Evolutionary conservation across 805 yeast genomes (phyloP).

Genomic region (Wickerhamiella kurtzmanii): DNA sequence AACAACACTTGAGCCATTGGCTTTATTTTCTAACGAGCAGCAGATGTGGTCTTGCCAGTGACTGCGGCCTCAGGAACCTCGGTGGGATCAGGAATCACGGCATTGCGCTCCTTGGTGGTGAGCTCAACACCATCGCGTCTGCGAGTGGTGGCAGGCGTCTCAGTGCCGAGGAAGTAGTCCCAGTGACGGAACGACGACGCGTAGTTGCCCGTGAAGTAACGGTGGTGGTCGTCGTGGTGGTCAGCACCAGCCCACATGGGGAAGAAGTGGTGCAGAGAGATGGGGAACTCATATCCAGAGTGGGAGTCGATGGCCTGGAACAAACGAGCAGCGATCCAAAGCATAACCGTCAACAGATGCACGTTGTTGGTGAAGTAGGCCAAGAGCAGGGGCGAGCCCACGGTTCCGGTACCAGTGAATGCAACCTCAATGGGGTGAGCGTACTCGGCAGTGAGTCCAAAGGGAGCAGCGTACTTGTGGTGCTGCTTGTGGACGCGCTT

Average conservation of each 20-base stretch:
- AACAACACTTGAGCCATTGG: too few relatives aligned
- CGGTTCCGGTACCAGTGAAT: slow-evolving; percentile 87
- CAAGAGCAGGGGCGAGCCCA: slow-evolving; percentile 83
- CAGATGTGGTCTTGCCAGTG: slow-evolving; percentile 10
- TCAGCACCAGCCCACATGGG: slow-evolving; percentile 99
- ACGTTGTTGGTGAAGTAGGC: slow-evolving; percentile 61
- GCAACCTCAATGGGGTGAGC: slow-evolving; percentile 94
- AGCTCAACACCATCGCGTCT: slow-evolving; percentile 34
- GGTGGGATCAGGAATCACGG: slow-evolving; percentile 19
- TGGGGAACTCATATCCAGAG: slow-evolving; percentile 96
- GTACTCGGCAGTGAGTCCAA: slow-evolving; percentile 93
- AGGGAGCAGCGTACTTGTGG: slow-evolving; percentile 96
- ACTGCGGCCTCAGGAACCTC: slow-evolving; percentile 11
- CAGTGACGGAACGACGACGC: slow-evolving; percentile 94
- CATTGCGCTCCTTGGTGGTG: slow-evolving; percentile 17
- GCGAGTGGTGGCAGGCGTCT: slow-evolving; percentile 35
- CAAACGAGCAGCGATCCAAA: slow-evolving; percentile 79
- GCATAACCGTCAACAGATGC: slow-evolving; percentile 77
- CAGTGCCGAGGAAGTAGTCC: slow-evolving; percentile 83
- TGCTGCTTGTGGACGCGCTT: slow-evolving; percentile 93
- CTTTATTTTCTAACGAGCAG: slow-evolving; percentile 6
- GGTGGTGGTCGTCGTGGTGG: slow-evolving; percentile 96
- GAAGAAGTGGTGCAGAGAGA: slow-evolving; percentile 81
- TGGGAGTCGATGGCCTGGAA: slow-evolving; percentile 97
- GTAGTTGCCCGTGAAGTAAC: slow-evolving; percentile 87